Conservation (phyloP, 768 basidiomycete species). For the Xerocomellus dryophilus region DNA sequence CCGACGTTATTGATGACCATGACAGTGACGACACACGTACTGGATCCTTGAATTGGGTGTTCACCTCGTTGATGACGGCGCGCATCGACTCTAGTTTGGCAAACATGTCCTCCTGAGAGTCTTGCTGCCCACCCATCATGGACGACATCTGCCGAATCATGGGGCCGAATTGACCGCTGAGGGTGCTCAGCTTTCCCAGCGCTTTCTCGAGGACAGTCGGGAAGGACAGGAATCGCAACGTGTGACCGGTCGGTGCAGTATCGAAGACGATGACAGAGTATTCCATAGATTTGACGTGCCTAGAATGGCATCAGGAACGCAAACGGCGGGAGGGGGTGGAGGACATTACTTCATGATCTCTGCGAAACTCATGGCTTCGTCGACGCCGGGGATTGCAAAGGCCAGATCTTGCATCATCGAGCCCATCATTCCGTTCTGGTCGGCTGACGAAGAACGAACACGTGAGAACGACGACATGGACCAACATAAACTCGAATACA, state of each 20-base stretch:
- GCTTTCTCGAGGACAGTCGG: slow-evolving; percentile 97
- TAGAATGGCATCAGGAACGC: slow-evolving; percentile 30
- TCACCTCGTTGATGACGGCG: slow-evolving; percentile 95
- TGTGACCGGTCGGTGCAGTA: slow-evolving; percentile 98
- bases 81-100: slow-evolving; percentile 97
- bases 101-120: slow-evolving; percentile 97
- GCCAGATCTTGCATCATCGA: slow-evolving; percentile 99
- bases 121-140: slow-evolving; percentile 92
- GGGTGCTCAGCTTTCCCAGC: slow-evolving; percentile 85
- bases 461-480: background rate
- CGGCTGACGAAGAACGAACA: slow-evolving; percentile 45
- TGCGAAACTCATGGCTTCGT: slow-evolving; percentile 99
- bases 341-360: slow-evolving; percentile 93
- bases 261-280: slow-evolving; percentile 99
- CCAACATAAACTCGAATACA: slow-evolving; percentile 46
- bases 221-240: slow-evolving; percentile 97
- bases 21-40: slow-evolving; percentile 43
- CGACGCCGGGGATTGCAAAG: slow-evolving; percentile 98
- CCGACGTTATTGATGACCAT: background rate
- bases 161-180: slow-evolving; percentile 94
- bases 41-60: slow-evolving; percentile 98
- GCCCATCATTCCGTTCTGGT: slow-evolving; percentile 93
- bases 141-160: slow-evolving; percentile 96
- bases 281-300: slow-evolving; percentile 99
- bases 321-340: background rate